phyloP scores from a whole-genome alignment of 371 early-diverging fungal species.

The Sporodiniella umbellata region DNA sequence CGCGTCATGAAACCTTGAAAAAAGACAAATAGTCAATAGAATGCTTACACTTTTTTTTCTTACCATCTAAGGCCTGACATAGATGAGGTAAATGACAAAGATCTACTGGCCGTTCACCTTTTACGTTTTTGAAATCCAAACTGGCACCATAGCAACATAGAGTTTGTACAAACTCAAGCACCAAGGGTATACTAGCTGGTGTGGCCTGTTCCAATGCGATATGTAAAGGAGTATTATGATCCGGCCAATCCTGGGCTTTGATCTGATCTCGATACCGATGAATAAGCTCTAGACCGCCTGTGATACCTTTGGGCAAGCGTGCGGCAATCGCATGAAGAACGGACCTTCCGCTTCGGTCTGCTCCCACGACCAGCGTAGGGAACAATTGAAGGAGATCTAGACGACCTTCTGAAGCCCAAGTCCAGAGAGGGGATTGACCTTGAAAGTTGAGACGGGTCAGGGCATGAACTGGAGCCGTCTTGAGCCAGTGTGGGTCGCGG shows the following conservation, averaged over 20 bases:
- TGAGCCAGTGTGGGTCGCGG: slow-evolving; percentile 11
- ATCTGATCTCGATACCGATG: slow-evolving; percentile 2
- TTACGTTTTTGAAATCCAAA: slow-evolving; percentile 4
- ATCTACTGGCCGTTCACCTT: slow-evolving; percentile 39
- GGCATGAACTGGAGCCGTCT: neutral
- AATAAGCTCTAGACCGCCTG: slow-evolving; percentile 13
- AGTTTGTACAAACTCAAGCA: slow-evolving; percentile 2
- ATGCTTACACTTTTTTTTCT: too few species aligned
- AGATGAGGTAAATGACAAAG: too few species aligned
- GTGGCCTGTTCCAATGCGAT: neutral
- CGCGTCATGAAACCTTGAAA: too few species aligned
- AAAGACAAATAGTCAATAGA: too few species aligned
- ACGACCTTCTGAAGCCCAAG: slow-evolving; percentile 43
- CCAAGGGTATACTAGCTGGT: neutral
- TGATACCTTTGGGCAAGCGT: neutral
- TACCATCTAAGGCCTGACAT: too few species aligned
- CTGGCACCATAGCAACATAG: slow-evolving; percentile 7
- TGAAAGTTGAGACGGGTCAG: slow-evolving; percentile 16
- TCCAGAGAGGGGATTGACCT: slow-evolving; percentile 39
- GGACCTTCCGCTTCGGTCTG: too few species aligned
- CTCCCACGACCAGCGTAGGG: too few species aligned
- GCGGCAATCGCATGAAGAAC: slow-evolving; percentile 21
- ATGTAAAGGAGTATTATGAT: slow-evolving; percentile 43
- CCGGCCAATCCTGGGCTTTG: slow-evolving; percentile 20
- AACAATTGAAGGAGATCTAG: slow-evolving; percentile 32